Percentiles rank a stretch among this genome's conserved stretches.
Evolutionary conservation across 2,329 filamentous ascomycete species (phyloP).

Genomic region (Colletotrichum cereale): DNA sequence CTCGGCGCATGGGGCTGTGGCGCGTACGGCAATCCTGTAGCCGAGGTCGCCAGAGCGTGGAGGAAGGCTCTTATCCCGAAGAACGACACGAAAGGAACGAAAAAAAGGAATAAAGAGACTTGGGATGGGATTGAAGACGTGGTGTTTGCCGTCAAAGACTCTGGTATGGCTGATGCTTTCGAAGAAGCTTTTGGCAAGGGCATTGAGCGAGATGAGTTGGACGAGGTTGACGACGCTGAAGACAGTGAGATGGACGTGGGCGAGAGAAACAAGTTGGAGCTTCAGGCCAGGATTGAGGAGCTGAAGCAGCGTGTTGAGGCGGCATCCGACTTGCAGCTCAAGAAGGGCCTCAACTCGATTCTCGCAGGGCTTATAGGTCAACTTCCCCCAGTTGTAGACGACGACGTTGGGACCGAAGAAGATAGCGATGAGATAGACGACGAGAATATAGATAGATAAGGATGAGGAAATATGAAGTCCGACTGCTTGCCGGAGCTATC

Average conservation of each 20-base stretch:
- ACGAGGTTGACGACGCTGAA: slow-evolving; percentile 38
- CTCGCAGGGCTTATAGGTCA: slow-evolving; percentile 45
- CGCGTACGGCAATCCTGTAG: slow-evolving; percentile 71
- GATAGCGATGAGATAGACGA: neutral
- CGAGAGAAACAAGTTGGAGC: slow-evolving; percentile 40
- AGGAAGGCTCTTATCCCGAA: slow-evolving; percentile 47
- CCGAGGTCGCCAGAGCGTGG: slow-evolving; percentile 69
- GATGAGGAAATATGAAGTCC: neutral
- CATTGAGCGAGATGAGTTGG: slow-evolving; percentile 47
- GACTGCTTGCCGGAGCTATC: neutral
- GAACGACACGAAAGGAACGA: slow-evolving; percentile 37
- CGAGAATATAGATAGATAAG: neutral
- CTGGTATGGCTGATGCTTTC: slow-evolving; percentile 65
- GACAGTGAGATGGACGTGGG: slow-evolving; percentile 37
- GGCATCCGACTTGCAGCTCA: slow-evolving; percentile 46
- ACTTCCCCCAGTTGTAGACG: slow-evolving; percentile 30
- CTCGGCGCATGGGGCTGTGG: slow-evolving; percentile 76
- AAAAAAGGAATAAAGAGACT: slow-evolving; percentile 45
- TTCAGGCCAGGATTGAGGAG: slow-evolving; percentile 47
- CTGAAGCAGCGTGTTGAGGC: slow-evolving; percentile 45
- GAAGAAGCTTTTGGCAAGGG: slow-evolving; percentile 59
- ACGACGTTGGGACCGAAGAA: neutral
- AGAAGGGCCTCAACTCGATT: slow-evolving; percentile 45
- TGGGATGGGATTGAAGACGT: slow-evolving; percentile 64
- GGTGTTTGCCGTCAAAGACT: slow-evolving; percentile 69